Conservation (phyloP, 495 filamentous ascomycete genomes). For the Astrothelium subdiscretum region DNA sequence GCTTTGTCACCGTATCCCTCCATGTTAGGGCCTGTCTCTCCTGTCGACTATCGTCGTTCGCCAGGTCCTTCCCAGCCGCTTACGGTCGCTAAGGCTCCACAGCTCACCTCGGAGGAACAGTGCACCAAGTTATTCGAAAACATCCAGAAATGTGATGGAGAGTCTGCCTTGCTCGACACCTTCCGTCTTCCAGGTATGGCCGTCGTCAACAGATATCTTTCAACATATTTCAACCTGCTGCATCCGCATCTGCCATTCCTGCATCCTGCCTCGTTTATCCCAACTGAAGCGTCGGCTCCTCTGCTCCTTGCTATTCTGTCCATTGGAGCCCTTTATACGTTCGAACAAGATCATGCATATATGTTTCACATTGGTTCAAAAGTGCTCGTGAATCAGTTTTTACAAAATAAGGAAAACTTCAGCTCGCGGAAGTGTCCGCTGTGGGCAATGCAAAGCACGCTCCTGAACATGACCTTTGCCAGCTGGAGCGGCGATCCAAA, state of each 20-base stretch:
- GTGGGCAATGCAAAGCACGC: slow-evolving; percentile 92
- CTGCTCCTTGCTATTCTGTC: slow-evolving; percentile 85
- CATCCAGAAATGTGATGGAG: slow-evolving; percentile 65
- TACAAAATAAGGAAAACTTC: slow-evolving; percentile 97
- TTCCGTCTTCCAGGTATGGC: slow-evolving; percentile 74
- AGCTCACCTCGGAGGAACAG: slow-evolving; percentile 60
- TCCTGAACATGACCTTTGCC: slow-evolving; percentile 98
- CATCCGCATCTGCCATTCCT: slow-evolving; percentile 96
- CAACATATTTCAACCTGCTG: slow-evolving; percentile 94
- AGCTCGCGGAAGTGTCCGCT: slow-evolving; percentile 96
- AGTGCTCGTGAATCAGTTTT: slow-evolving; percentile 87
- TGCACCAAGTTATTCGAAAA: slow-evolving; percentile 72
- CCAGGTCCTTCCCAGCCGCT: slow-evolving; percentile 43
- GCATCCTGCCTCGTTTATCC: slow-evolving; percentile 83
- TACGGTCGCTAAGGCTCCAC: slow-evolving; percentile 32
- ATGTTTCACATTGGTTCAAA: slow-evolving; percentile 97
- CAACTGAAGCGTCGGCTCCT: slow-evolving; percentile 62
- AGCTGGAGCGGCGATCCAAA: slow-evolving; percentile 99
- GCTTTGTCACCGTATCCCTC: slow-evolving; percentile 67
- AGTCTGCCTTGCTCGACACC: slow-evolving; percentile 71
- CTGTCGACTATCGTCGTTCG: slow-evolving; percentile 55
- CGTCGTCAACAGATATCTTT: slow-evolving; percentile 77
- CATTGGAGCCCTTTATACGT: slow-evolving; percentile 91
- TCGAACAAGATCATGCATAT: slow-evolving; percentile 91
- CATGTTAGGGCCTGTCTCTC: slow-evolving; percentile 61